Percentiles rank a stretch among this genome's conserved stretches.
Conservation (phyloP, 108 stramenopile species). For the Skeletonema costatum region DNA sequence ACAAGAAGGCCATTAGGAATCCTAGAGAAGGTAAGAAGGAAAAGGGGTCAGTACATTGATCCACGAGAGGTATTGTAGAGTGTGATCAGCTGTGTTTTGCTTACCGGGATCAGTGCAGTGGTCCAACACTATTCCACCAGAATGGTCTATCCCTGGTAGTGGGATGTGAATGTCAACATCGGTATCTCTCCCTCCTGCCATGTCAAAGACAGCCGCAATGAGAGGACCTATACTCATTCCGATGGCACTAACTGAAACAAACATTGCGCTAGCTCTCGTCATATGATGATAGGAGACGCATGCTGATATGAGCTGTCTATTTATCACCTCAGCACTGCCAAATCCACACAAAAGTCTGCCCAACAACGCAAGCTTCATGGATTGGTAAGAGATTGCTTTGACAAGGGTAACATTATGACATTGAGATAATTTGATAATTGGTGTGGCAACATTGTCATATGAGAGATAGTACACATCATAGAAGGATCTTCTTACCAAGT, state of each 20-base stretch:
- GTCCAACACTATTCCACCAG: constrained; percentile 56
- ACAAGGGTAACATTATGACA: too few species aligned
- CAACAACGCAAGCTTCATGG: constrained; percentile 56
- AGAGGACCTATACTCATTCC: constrained; percentile 69
- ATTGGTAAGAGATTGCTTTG: constrained; percentile 38
- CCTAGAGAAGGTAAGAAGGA: constrained; percentile 30
- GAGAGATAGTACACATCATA: too few species aligned
- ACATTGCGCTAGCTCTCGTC: constrained; percentile 62
- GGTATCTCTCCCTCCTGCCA: constrained; percentile 51
- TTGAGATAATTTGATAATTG: too few species aligned
- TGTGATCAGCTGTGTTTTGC: neutral
- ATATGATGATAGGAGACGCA: constrained; percentile 57
- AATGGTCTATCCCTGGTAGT: constrained; percentile 52
- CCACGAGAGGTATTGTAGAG: too few species aligned
- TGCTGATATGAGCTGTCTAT: constrained; percentile 65
- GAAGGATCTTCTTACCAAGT: neutral
- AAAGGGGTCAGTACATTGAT: too few species aligned
- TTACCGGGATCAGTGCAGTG: constrained; percentile 43
- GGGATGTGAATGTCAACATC: constrained; percentile 50
- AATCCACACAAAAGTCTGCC: constrained; percentile 75
- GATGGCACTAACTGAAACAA: constrained; percentile 56
- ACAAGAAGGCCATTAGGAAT: constrained; percentile 65
- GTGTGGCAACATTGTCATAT: neutral
- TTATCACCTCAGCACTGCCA: constrained; percentile 62
- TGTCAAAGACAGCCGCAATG: constrained; percentile 63